Percentiles rank a stretch among this genome's conserved stretches.
Conservation (phyloP, 225 moss, liverwort and hornwort genomes). For the Pseudisothecium myosuroides region DNA sequence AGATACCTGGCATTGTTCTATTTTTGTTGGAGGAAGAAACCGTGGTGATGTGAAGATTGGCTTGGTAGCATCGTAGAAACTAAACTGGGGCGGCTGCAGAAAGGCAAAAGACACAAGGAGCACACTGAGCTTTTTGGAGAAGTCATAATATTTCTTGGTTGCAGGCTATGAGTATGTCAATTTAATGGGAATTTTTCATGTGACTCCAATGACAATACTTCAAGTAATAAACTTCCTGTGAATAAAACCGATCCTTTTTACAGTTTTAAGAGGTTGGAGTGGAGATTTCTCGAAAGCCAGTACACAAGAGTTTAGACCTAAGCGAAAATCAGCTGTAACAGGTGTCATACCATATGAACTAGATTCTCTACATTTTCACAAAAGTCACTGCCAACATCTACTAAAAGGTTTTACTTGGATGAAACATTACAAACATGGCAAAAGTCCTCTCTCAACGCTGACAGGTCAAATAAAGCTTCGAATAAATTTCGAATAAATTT, state of each 20-base stretch:
- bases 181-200: neutral
- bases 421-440: neutral
- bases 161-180: neutral
- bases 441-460: neutral
- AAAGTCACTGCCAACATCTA: neutral
- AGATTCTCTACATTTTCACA: neutral
- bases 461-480: neutral
- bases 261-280: neutral
- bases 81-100: conserved; percentile 76
- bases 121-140: neutral
- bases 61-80: conserved; percentile 82
- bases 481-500: neutral
- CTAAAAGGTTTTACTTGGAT: neutral
- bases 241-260: neutral
- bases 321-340: neutral
- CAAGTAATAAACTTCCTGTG: neutral
- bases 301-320: neutral
- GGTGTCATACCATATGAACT: neutral
- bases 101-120: neutral
- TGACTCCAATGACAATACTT: neutral
- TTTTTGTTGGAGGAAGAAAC: conserved; percentile 81
- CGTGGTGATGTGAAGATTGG: conserved; percentile 96
- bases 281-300: neutral
- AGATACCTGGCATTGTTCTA: conserved; percentile 71
- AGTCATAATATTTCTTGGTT: neutral